phyloP scores from a whole-genome alignment of 345 rosid species.

The Arabis alpina region DNA sequence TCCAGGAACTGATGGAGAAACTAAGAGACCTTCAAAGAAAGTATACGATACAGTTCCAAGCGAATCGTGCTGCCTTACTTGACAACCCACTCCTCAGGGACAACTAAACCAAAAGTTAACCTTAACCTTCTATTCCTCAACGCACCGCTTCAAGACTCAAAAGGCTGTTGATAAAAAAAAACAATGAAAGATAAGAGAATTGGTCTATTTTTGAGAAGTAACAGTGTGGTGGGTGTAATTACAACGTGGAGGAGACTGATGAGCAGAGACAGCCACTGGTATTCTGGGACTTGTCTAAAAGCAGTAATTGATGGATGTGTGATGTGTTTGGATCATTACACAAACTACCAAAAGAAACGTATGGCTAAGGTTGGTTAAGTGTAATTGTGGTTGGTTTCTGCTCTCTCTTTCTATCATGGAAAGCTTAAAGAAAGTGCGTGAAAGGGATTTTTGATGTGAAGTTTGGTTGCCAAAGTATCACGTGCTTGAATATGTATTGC shows the following conservation, averaged over 20 bases:
- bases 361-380: slow-evolving; percentile 26
- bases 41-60: slow-evolving; percentile 64
- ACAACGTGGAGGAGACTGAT: slow-evolving; percentile 30
- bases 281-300: slow-evolving; percentile 10
- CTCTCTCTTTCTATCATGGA: slow-evolving; percentile 15
- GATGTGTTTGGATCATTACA: slow-evolving; percentile 24
- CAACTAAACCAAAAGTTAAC: slow-evolving; percentile 17
- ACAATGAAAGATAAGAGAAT: slow-evolving; percentile 1
- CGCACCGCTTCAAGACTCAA: slow-evolving; percentile 5
- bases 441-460: slow-evolving; percentile 23
- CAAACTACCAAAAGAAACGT: slow-evolving; percentile 22
- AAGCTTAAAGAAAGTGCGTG: slow-evolving; percentile 21
- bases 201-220: slow-evolving; percentile 26
- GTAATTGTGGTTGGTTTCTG: slow-evolving; percentile 33
- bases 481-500: slow-evolving; percentile 10
- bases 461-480: slow-evolving; percentile 14
- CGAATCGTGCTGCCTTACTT: slow-evolving; percentile 57
- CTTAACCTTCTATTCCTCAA: slow-evolving; percentile 14
- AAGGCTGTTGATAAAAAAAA: slow-evolving; percentile 2
- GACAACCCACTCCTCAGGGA: slow-evolving; percentile 59
- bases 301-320: slow-evolving; percentile 14
- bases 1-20: slow-evolving; percentile 86
- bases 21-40: slow-evolving; percentile 83
- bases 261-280: slow-evolving; percentile 26
- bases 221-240: slow-evolving; percentile 23